Conservation (phyloP, 2,329 filamentous ascomycete genomes). For the Thermomyces lanuginosus region DNA sequence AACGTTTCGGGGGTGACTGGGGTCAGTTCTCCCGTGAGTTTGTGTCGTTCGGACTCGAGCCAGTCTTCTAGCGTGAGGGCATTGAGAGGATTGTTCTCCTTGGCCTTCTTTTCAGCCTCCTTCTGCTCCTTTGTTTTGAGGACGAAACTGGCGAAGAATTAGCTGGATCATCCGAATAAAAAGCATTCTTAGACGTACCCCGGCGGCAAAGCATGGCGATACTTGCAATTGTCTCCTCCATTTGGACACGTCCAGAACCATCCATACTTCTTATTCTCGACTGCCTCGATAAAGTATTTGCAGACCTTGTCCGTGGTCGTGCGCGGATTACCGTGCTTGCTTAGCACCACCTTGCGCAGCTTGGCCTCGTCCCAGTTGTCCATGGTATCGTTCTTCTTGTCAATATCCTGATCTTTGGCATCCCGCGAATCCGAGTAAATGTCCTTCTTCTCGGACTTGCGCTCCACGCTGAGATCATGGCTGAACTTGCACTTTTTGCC, state of each 20-base stretch:
- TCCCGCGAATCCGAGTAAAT: conserved; percentile 73
- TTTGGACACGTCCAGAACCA: conserved; percentile 99
- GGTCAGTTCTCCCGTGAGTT: conserved; percentile 77
- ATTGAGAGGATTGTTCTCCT: conserved; percentile 90
- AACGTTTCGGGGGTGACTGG: conserved; percentile 88
- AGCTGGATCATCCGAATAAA: conserved; percentile 1
- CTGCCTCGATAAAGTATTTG: conserved; percentile 94
- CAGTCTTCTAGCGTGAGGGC: conserved; percentile 95
- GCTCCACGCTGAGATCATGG: conserved; percentile 74
- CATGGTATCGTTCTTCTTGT: conserved; percentile 65
- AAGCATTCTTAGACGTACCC: conserved; percentile 46
- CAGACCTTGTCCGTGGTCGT: conserved; percentile 97
- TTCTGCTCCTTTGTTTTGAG: conserved; percentile 96
- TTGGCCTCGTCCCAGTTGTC: conserved; percentile 98
- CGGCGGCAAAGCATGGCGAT: conserved; percentile 84
- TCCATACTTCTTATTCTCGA: conserved; percentile 96
- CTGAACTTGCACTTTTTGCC: conserved; percentile 96
- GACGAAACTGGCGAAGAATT: conserved; percentile 50
- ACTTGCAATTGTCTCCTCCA: conserved; percentile 95
- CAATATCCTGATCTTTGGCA: conserved; percentile 27
- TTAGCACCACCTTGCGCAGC: conserved; percentile 72
- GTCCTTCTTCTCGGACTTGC: conserved; percentile 83
- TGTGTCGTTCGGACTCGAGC: conserved; percentile 88
- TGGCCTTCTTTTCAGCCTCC: conserved; percentile 81
- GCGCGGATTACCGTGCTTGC: conserved; percentile 92